phyloP scores from a whole-genome alignment of 495 filamentous ascomycete genomes.

The Schizothecium vesticola region DNA sequence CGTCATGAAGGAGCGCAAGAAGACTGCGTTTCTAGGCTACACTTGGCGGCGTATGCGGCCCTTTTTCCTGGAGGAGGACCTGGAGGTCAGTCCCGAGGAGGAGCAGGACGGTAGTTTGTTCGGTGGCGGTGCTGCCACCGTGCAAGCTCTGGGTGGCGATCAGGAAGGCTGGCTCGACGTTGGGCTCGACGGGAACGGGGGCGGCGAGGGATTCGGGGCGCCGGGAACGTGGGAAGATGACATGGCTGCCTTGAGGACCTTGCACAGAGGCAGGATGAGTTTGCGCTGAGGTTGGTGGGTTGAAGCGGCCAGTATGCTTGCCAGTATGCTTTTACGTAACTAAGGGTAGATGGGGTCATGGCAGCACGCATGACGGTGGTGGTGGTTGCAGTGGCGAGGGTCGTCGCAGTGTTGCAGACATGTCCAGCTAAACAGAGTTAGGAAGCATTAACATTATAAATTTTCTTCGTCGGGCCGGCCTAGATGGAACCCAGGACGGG shows the following conservation, averaged over 20 bases:
- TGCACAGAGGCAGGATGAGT: constrained; percentile 13
- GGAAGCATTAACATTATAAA: constrained; percentile 14
- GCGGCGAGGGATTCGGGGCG: not conserved
- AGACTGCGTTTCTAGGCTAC: constrained; percentile 83
- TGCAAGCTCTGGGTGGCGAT: not conserved
- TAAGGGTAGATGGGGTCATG: not conserved
- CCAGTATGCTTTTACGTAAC: not conserved
- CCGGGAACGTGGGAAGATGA: constrained; percentile 3
- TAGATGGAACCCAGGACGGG: not conserved
- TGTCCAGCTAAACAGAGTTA: constrained; percentile 7
- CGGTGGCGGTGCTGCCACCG: not conserved
- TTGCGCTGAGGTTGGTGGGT: constrained; percentile 3
- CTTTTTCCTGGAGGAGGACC: not conserved
- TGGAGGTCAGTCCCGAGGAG: not conserved
- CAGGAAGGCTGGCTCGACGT: not conserved
- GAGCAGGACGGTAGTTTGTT: not conserved
- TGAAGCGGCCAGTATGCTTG: not conserved
- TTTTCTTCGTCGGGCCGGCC: not conserved
- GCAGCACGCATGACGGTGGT: not conserved
- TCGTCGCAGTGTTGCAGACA: not conserved
- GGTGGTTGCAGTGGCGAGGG: not conserved
- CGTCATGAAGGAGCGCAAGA: constrained; percentile 73
- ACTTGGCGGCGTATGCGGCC: constrained; percentile 56
- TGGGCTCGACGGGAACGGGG: not conserved
- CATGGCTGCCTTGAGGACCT: not conserved